Conservation (phyloP, 345 rosid species). For the Isatis tinctoria region DNA sequence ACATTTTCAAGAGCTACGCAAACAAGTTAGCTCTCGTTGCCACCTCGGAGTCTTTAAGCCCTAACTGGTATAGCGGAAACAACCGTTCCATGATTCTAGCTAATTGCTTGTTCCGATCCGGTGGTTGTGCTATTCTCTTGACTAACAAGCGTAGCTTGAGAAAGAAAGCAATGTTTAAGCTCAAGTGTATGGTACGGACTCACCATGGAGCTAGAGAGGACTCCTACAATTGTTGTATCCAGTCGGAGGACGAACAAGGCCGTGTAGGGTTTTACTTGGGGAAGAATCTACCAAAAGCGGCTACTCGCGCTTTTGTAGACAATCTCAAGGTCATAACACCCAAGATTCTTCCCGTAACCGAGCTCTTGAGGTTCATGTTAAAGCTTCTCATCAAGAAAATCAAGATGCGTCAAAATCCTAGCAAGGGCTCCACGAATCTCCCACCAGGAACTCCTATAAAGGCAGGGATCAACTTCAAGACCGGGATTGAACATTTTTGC, state of each 20-base stretch:
- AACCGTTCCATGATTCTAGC: slow-evolving; percentile 86
- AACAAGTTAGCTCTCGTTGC: slow-evolving; percentile 54
- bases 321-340: slow-evolving; percentile 67
- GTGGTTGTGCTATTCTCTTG: slow-evolving; percentile 74
- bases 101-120: slow-evolving; percentile 74
- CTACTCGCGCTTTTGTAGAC: slow-evolving; percentile 70
- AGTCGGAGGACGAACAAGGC: slow-evolving; percentile 69
- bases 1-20: slow-evolving; percentile 49
- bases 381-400: slow-evolving; percentile 37
- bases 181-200: slow-evolving; percentile 73
- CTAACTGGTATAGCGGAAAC: slow-evolving; percentile 80
- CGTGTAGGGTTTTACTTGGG: slow-evolving; percentile 61
- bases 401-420: slow-evolving; percentile 17
- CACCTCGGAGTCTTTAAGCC: slow-evolving; percentile 78
- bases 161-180: slow-evolving; percentile 54
- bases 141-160: slow-evolving; percentile 56
- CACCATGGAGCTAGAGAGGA: slow-evolving; percentile 86
- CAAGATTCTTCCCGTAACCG: slow-evolving; percentile 70
- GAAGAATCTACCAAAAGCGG: slow-evolving; percentile 69
- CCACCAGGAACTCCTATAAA: slow-evolving; percentile 24
- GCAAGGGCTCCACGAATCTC: slow-evolving; percentile 9
- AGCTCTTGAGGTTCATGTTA: slow-evolving; percentile 50
- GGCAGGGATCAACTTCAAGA: slow-evolving; percentile 61
- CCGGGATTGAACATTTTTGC: slow-evolving; percentile 88
- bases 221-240: slow-evolving; percentile 62